These are phyloP conservation scores for Penicillium sp. DNA, from an alignment of 2,329 filamentous ascomycete genomes.

Conservation along the genomic window DNA sequence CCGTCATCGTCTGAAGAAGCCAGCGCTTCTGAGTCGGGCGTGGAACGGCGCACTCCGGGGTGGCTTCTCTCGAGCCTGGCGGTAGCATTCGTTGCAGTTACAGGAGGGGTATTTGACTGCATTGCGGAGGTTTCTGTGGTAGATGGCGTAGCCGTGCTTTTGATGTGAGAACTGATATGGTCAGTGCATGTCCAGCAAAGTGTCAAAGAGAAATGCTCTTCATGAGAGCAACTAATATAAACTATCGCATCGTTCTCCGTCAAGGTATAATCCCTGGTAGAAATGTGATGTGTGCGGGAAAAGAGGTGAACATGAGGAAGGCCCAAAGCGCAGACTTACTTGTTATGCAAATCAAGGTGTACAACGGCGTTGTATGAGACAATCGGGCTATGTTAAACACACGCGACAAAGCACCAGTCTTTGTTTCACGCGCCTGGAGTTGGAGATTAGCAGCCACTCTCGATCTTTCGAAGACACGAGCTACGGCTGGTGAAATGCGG, in stretches of 20 bases:
- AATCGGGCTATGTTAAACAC: neutral
- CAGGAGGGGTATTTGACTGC: constrained; percentile 43
- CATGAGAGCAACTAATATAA: neutral
- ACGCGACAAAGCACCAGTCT: constrained; percentile 20
- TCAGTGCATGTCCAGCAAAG: neutral
- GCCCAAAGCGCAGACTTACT: neutral
- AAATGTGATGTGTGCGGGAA: neutral
- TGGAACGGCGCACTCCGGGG: constrained; percentile 68
- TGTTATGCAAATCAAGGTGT: neutral
- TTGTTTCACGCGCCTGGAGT: constrained; percentile 11
- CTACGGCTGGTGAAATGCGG: constrained; percentile 7
- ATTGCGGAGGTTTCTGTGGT: constrained; percentile 26
- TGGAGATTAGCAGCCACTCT: constrained; percentile 3
- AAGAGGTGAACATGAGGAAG: neutral
- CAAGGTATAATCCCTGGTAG: neutral
- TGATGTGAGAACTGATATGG: constrained; percentile 22
- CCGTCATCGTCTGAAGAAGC: constrained; percentile 92
- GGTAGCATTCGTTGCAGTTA: constrained; percentile 59
- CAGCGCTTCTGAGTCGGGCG: constrained; percentile 89
- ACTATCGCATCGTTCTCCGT: neutral
- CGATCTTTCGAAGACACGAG: constrained; percentile 7
- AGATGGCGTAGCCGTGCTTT: constrained; percentile 43
- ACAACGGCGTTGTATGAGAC: constrained; percentile 4
- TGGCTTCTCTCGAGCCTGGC: constrained; percentile 73
- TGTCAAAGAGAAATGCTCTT: neutral